Evolutionary conservation across 31 red algal genomes (phyloP), one percentile per base, ranked within the genome.

Genomic region (Asparagopsis taxiformis): DNA sequence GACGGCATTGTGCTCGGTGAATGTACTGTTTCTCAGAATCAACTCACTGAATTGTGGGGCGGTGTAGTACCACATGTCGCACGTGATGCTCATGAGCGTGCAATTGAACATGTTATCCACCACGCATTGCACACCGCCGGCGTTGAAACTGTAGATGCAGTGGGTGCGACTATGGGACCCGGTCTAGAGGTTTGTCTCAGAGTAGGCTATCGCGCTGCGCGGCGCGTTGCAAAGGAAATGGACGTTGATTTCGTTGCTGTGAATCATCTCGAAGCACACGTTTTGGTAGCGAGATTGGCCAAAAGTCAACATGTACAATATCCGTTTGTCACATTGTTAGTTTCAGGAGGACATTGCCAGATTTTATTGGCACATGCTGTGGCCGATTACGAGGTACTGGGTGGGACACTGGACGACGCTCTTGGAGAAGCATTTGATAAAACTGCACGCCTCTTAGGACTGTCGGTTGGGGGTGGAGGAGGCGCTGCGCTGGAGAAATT

Each of bases 351-450:
- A 25, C 95, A 98, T 77, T 92, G 88, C 23, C 82, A 91, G 74
- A 54, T 97, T 51, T 55, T 90, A 4, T 20, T 85, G 28, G 59
- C 71, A 6, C 68, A 70, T 50, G 89, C 58, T 28, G 70, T 81
- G 49, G 88, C n/a, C n/a, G 44, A 92, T 37, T 99, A 93, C 43
- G 54, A 75, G 23, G 74, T 99, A 29, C 60, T 95, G 19, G 97
- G 97, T 21, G 83, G 88, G 3, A 99, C 97, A 33, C 70, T 95
- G 28, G 97, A 99, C 74, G 97, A 99, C 55, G 80, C 97, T 0
- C 26, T 93, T 2, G 97, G 97, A 17, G 97, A 99, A 68, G 97
- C 97, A 16, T 99, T 68, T 61, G 97, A 99, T 50, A 99, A 99
- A n/a, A 85, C 77, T 7, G 97, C 92, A 0, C 54, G 92, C 17